These are phyloP conservation scores for Solidago caesia DNA, from an alignment of 129 eudicot genomes.

Conservation along the genomic window DNA sequence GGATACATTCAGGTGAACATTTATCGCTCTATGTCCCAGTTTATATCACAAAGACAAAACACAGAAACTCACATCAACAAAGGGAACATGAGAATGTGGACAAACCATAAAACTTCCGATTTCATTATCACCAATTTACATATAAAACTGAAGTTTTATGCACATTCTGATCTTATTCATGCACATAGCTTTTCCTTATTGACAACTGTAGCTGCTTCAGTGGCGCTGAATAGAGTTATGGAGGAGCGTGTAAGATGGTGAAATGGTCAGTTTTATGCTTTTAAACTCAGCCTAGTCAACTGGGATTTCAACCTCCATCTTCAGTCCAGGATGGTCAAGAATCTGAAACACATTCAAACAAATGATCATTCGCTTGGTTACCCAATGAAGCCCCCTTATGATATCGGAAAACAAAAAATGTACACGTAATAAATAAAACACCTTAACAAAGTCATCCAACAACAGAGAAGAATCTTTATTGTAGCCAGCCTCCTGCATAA, in stretches of 20 bases:
- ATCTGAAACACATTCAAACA: slow-evolving; percentile 43
- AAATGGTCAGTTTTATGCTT: slow-evolving; percentile 16
- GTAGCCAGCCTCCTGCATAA: slow-evolving; percentile 84
- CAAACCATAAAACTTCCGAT: slow-evolving; percentile 3
- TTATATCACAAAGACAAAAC: not conserved
- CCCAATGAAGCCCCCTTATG: not conserved
- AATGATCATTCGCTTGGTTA: not conserved
- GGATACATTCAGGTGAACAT: not conserved
- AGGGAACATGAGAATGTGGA: not conserved
- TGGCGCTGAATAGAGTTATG: slow-evolving; percentile 11
- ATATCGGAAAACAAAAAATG: not conserved
- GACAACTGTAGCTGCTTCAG: slow-evolving; percentile 6
- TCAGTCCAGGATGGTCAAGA: slow-evolving; percentile 59
- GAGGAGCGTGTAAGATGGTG: not conserved
- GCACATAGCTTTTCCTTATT: slow-evolving; percentile 28
- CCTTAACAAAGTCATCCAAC: slow-evolving; percentile 83
- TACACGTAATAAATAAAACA: slow-evolving; percentile 3
- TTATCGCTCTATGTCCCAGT: not conserved
- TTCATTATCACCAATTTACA: slow-evolving; percentile 26
- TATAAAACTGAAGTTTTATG: slow-evolving; percentile 7
- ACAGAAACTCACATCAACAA: slow-evolving; percentile 12
- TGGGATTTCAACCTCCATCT: slow-evolving; percentile 88
- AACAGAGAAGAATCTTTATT: slow-evolving; percentile 59
- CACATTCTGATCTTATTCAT: not conserved
- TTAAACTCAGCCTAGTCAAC: slow-evolving; percentile 43